These are phyloP conservation scores for Physcomitrium patens DNA, from an alignment of 225 moss, liverwort and hornwort species.

Conservation along the genomic window DNA sequence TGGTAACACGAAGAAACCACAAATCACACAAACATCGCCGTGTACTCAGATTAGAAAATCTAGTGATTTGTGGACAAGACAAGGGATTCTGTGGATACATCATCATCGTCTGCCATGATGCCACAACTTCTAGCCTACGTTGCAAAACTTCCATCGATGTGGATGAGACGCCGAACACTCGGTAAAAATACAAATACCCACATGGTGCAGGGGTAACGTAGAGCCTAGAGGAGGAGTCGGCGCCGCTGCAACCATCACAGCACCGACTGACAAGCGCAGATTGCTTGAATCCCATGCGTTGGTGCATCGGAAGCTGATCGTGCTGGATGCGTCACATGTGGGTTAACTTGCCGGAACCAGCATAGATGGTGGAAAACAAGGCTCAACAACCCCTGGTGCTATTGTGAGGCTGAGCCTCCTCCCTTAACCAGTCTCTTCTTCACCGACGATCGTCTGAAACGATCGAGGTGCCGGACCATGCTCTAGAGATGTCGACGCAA, in stretches of 20 bases:
- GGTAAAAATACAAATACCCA: no score
- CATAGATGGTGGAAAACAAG: not conserved
- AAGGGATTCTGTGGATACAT: conserved; percentile 12
- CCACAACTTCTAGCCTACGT: conserved; percentile 23
- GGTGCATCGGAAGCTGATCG: not conserved
- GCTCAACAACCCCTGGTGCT: no score
- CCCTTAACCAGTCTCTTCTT: not conserved
- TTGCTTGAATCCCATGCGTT: not conserved
- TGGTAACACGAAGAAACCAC: no score
- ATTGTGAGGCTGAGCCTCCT: not conserved
- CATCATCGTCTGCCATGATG: conserved; percentile 16
- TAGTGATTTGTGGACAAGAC: conserved; percentile 21
- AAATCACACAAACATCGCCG: not conserved
- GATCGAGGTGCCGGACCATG: conserved; percentile 13
- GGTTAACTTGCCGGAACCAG: not conserved
- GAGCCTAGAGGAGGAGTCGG: conserved; percentile 1
- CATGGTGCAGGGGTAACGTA: not conserved
- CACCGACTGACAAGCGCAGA: conserved; percentile 8
- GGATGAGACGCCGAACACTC: conserved; percentile 26
- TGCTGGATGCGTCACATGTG: not conserved
- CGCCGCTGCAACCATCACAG: not conserved
- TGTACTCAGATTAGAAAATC: conserved; percentile 4
- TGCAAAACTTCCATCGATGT: conserved; percentile 39
- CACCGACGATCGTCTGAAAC: conserved; percentile 7
- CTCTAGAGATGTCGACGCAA: not conserved